phyloP scores from a whole-genome alignment of 2,329 filamentous ascomycete species.

The Penicillium digitatum region DNA sequence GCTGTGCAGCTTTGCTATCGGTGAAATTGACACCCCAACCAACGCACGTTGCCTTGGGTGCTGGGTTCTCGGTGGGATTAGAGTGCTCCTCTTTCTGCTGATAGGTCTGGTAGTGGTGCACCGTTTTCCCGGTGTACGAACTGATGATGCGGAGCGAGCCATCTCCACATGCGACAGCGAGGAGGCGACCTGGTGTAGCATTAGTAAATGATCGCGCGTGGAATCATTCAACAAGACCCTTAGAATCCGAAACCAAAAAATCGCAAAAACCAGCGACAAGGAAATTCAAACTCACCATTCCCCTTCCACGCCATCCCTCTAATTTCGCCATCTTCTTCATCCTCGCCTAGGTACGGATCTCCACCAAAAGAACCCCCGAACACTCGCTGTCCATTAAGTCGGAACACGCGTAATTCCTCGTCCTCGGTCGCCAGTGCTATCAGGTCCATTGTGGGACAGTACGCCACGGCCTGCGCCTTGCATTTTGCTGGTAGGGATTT shows the following conservation, averaged over 20 bases:
- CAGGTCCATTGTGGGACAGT: conserved; percentile 82
- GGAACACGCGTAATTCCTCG: conserved; percentile 69
- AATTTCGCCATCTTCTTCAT: conserved; percentile 43
- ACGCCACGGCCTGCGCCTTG: conserved; percentile 55
- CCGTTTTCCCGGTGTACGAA: conserved; percentile 74
- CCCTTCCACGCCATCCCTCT: conserved; percentile 60
- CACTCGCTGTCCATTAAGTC: conserved; percentile 69
- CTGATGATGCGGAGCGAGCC: conserved; percentile 72
- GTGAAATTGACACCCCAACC: conserved; percentile 56
- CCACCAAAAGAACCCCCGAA: conserved; percentile 49
- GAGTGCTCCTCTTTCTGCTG: conserved; percentile 14
- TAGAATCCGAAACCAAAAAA: neutral
- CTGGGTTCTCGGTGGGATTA: neutral
- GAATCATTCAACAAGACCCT: neutral
- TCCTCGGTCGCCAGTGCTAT: conserved; percentile 66
- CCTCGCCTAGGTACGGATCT: conserved; percentile 39
- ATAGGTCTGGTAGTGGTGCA: conserved; percentile 60
- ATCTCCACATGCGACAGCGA: conserved; percentile 82
- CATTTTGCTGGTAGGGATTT: conserved; percentile 42
- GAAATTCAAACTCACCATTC: conserved; percentile 52
- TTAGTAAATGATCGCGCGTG: neutral
- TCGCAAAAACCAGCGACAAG: neutral
- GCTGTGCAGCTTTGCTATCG: conserved; percentile 45
- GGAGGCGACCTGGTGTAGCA: conserved; percentile 51
- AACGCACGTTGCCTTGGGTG: conserved; percentile 43